phyloP scores from a whole-genome alignment of 371 early-diverging fungal genomes.

The Enterocytospora artemiae region DNA sequence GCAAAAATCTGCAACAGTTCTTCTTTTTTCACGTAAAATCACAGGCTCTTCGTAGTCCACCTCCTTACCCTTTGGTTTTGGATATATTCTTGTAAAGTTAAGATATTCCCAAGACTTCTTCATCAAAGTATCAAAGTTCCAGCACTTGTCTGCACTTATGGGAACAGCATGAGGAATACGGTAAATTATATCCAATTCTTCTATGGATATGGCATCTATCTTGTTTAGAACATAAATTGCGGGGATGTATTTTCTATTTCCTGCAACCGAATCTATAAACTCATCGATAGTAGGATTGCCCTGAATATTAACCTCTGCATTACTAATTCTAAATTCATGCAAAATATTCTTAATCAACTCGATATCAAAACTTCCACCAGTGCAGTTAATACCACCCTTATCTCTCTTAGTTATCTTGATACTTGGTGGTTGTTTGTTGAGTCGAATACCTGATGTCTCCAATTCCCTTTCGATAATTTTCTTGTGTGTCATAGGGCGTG shows the following conservation, averaged over 20 bases:
- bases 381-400: slow-evolving; percentile 86
- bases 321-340: slow-evolving; percentile 87
- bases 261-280: slow-evolving; percentile 89
- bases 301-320: slow-evolving; percentile 86
- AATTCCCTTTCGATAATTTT: slow-evolving; percentile 81
- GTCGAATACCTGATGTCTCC: slow-evolving; percentile 88
- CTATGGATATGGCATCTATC: slow-evolving; percentile 87
- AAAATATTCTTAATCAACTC: slow-evolving; percentile 79
- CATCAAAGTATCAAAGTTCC: slow-evolving; percentile 95
- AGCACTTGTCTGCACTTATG: slow-evolving; percentile 84
- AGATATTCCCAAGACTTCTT: slow-evolving; percentile 61
- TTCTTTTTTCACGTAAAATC: slow-evolving; percentile 68
- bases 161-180: slow-evolving; percentile 93
- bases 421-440: slow-evolving; percentile 79
- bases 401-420: slow-evolving; percentile 79
- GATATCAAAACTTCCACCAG: slow-evolving; percentile 75
- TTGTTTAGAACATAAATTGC: slow-evolving; percentile 95
- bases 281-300: slow-evolving; percentile 80
- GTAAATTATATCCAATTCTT: slow-evolving; percentile 78
- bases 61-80: slow-evolving; percentile 87
- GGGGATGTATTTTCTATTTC: slow-evolving; percentile 81
- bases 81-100: slow-evolving; percentile 66
- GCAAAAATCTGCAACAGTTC: slow-evolving; percentile 85
- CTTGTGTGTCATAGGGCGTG: slow-evolving; percentile 76
- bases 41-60: slow-evolving; percentile 93